phyloP scores from a whole-genome alignment of 2,329 filamentous ascomycete species.

The Bisporella sp. region DNA sequence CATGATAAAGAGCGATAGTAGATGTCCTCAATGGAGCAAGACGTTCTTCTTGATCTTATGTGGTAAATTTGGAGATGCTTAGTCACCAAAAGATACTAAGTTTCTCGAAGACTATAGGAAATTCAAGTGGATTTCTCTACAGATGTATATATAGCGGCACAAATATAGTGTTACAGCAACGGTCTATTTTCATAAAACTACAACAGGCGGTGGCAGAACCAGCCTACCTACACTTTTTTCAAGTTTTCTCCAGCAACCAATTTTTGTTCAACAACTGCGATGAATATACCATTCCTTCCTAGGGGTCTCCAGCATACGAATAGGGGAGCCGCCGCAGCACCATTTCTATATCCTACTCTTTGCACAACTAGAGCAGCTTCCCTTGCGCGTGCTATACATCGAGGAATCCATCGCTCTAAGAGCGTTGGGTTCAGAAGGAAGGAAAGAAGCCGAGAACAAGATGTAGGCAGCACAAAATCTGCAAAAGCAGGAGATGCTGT shows the following conservation, averaged over 20 bases:
- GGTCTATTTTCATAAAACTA: too few species aligned
- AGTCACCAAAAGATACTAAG: too few species aligned
- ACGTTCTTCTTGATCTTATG: too few species aligned
- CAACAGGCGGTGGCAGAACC: too few species aligned
- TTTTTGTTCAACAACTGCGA: slow-evolving; percentile 10
- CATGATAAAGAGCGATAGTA: too few species aligned
- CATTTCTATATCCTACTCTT: slow-evolving; percentile 5
- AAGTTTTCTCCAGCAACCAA: slow-evolving; percentile 1
- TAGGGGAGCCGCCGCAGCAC: not conserved
- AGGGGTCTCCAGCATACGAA: slow-evolving; percentile 8
- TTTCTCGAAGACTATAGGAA: too few species aligned
- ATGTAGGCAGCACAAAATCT: slow-evolving; percentile 5
- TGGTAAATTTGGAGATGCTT: too few species aligned
- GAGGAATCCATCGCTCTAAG: slow-evolving; percentile 51
- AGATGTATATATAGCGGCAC: too few species aligned
- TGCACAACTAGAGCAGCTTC: slow-evolving; percentile 39
- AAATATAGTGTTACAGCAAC: too few species aligned
- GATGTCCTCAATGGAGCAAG: too few species aligned
- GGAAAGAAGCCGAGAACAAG: slow-evolving; percentile 8
- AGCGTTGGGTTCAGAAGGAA: slow-evolving; percentile 24
- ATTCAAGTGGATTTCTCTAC: too few species aligned
- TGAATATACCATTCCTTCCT: slow-evolving; percentile 16
- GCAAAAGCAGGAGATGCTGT: not conserved
- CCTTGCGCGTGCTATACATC: slow-evolving; percentile 61
- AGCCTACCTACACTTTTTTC: too few species aligned